Evolutionary conservation across 1,284 basidiomycete genomes (phyloP), one percentile per base, ranked within the genome.

Genomic region (Somion occarium): DNA sequence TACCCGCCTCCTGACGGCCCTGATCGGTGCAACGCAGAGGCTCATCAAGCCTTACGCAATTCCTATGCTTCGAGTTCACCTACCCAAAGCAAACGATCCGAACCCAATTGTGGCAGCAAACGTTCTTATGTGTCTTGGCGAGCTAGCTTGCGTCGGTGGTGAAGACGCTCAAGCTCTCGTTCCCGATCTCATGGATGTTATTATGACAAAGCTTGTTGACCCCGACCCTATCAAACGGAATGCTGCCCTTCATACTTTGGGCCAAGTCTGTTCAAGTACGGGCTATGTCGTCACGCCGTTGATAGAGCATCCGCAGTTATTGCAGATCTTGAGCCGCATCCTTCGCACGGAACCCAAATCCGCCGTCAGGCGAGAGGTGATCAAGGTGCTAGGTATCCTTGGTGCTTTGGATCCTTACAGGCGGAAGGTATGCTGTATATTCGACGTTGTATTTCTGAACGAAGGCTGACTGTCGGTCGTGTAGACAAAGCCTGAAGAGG

Each of bases 381-480:
- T 99, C 55, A 89, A 95, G 59, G 96, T 98, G 2, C 80, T 99
- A 61, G 97, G 97, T 56, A 94, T 98, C 53, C 76, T 99, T 3
- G 97, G 97, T 53, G 97, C 97, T n/a, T 73, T 99, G 26, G 97
- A 99, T 69, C 97, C 97, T 0, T 99, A 98, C 70, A 80, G 90
- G 61, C 88, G 96, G 62, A 95, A 93, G 79, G 91, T 91, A 63
- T 46, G 69, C 18, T 24, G 44, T 42, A 42, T 18, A 43, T 51
- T 53, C 55, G 43, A 58, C 49, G 54, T 45, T 38, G 5, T 51
- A 20, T 24, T 19, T 2, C 3, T 18, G n/a, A n/a, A 38, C 20
- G 22, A 20, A 22, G 27, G 13, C 37, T 37, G 22, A 43, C 19
- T 51, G 34, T 46, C 23, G 24, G n/a, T 7, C 23, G 34, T 48